Conservation (phyloP, 2,329 filamentous ascomycete species). For the Gaeumannomyces tritici region DNA sequence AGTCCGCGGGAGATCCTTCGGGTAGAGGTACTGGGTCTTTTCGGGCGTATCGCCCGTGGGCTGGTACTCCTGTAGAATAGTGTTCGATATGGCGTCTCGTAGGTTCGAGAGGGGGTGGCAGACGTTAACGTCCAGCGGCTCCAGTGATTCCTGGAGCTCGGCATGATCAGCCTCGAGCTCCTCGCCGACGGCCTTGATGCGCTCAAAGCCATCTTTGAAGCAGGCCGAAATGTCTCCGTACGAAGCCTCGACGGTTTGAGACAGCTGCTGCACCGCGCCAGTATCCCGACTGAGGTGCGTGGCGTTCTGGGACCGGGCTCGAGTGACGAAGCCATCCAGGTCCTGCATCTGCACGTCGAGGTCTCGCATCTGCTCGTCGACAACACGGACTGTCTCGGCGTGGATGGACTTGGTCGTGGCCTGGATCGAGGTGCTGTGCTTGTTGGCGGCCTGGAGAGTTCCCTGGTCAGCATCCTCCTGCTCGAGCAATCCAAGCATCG, state of each 20-base stretch:
- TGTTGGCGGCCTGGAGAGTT: conserved; percentile 52
- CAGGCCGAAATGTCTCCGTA: conserved; percentile 63
- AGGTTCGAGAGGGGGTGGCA: conserved; percentile 63
- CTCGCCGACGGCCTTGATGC: conserved; percentile 58
- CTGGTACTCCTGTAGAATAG: conserved; percentile 66
- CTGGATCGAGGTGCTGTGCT: conserved; percentile 76
- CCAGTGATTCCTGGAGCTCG: conserved; percentile 49
- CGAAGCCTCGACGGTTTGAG: conserved; percentile 60
- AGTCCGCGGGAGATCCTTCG: conserved; percentile 69
- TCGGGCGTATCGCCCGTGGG: conserved; percentile 81
- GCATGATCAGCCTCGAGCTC: conserved; percentile 55
- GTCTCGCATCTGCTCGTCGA: conserved; percentile 80
- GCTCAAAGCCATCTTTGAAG: conserved; percentile 57
- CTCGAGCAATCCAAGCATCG: background rate
- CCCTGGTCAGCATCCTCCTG: background rate
- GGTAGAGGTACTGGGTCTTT: conserved; percentile 73
- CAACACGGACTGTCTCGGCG: conserved; percentile 79
- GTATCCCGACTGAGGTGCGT: conserved; percentile 63
- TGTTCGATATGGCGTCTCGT: conserved; percentile 55
- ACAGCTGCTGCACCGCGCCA: conserved; percentile 55
- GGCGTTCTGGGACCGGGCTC: conserved; percentile 72
- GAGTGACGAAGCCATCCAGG: conserved; percentile 81
- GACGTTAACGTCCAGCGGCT: conserved; percentile 48
- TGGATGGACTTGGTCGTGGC: conserved; percentile 79
- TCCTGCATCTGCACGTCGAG: conserved; percentile 83